Evolutionary conservation across 805 yeast species (phyloP).

Genomic region (Wilhelminamyces savonicus): DNA sequence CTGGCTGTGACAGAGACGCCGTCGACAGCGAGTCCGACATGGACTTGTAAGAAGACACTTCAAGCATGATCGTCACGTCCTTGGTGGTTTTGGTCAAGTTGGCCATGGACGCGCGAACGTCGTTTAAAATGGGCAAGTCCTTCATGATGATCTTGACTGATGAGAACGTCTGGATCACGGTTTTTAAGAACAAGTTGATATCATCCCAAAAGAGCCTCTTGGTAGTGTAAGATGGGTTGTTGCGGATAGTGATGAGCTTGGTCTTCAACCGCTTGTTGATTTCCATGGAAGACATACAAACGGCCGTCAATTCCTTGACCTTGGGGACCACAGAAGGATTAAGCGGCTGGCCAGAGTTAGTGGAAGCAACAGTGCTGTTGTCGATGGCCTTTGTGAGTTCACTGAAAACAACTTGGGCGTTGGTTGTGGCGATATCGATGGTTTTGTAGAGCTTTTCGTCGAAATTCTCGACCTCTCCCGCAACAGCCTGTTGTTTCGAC

Average conservation of each 20-base stretch:
- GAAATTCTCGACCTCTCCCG: constrained; percentile 39
- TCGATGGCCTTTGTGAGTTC: constrained; percentile 66
- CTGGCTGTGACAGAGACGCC: too few species aligned
- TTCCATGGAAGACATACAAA: constrained; percentile 79
- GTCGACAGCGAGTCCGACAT: constrained; percentile 7
- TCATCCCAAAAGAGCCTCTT: constrained; percentile 78
- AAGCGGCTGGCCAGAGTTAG: constrained; percentile 18
- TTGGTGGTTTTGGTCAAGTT: constrained; percentile 82
- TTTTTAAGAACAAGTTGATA: constrained; percentile 71
- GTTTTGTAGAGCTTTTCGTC: constrained; percentile 66
- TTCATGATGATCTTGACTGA: constrained; percentile 76
- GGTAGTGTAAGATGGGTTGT: constrained; percentile 42
- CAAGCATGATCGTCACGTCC: constrained; percentile 83
- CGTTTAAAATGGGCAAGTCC: constrained; percentile 75
- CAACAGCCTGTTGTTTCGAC: neutral
- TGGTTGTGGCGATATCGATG: constrained; percentile 52
- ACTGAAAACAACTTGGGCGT: constrained; percentile 73
- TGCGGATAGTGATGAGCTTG: constrained; percentile 45
- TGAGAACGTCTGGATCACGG: constrained; percentile 77
- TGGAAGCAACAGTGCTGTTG: constrained; percentile 52
- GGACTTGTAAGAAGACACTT: constrained; percentile 27
- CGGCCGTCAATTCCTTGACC: constrained; percentile 69
- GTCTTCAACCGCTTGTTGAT: constrained; percentile 60
- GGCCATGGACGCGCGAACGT: constrained; percentile 73
- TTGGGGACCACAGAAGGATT: constrained; percentile 47